These are phyloP conservation scores for Anthracocystis setariae DNA, from an alignment of 1,284 basidiomycete species.

Conservation along the genomic window DNA sequence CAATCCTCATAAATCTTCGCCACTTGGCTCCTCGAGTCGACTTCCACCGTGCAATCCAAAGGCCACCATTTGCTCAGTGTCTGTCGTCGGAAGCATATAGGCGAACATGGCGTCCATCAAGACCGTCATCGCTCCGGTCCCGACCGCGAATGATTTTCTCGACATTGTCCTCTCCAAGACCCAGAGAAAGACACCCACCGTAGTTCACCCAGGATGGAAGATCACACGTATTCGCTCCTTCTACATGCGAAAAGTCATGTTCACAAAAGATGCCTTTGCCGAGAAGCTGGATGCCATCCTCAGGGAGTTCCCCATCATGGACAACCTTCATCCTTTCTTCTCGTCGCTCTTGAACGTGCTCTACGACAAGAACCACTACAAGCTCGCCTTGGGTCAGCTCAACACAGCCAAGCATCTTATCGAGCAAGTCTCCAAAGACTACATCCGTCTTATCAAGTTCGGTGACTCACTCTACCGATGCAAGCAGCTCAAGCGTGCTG, in stretches of 20 bases:
- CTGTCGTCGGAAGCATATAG: background rate
- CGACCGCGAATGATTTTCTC: slow-evolving; percentile 91
- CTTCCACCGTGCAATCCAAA: no score
- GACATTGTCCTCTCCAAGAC: slow-evolving; percentile 95
- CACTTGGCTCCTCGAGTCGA: no score
- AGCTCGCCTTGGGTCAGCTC: slow-evolving; percentile 67
- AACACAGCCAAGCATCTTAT: slow-evolving; percentile 67
- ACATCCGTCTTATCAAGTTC: slow-evolving; percentile 67
- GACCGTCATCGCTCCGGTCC: slow-evolving; percentile 86
- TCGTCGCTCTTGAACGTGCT: slow-evolving; percentile 67
- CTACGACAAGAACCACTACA: slow-evolving; percentile 68
- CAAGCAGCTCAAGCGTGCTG: slow-evolving; percentile 67
- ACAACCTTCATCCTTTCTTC: slow-evolving; percentile 66
- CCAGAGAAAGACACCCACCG: slow-evolving; percentile 95
- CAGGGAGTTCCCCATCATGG: slow-evolving; percentile 81
- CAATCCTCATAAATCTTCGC: no score
- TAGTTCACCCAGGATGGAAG: slow-evolving; percentile 84
- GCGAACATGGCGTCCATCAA: slow-evolving; percentile 62
- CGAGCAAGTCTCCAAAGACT: slow-evolving; percentile 68
- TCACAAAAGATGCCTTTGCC: slow-evolving; percentile 96
- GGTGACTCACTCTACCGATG: slow-evolving; percentile 67
- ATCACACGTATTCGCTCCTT: slow-evolving; percentile 89
- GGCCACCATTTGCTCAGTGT: no score
- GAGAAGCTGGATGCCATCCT: slow-evolving; percentile 95
- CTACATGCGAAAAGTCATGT: slow-evolving; percentile 99